Evolutionary conservation across 2,329 filamentous ascomycete species (phyloP).

Genomic region (Colletotrichum eremochloae): DNA sequence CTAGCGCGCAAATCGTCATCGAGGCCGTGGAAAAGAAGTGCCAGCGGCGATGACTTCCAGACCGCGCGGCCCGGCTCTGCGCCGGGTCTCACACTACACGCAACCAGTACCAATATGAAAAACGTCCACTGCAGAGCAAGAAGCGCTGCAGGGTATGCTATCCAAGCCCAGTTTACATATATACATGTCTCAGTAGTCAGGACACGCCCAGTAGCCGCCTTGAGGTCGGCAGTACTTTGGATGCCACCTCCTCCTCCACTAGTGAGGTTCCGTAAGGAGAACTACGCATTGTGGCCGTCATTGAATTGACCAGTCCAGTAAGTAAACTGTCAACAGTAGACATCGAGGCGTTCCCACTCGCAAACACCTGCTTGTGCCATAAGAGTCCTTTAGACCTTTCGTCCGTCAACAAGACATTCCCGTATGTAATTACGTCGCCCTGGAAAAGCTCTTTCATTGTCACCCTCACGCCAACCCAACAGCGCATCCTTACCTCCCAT

Average conservation of each 20-base stretch:
- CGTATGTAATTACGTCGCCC: too few species aligned
- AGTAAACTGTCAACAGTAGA: constrained; percentile 6
- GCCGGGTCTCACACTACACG: too few species aligned
- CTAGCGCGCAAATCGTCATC: too few species aligned
- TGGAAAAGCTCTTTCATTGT: too few species aligned
- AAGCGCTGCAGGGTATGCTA: constrained; percentile 9
- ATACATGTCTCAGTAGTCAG: constrained; percentile 11
- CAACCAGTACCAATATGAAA: constrained; percentile 1
- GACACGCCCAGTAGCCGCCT: background rate
- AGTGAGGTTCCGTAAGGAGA: background rate
- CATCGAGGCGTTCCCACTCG: background rate
- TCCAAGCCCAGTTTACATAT: constrained; percentile 7
- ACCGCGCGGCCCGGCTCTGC: too few species aligned
- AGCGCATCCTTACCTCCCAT: too few species aligned
- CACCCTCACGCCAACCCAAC: too few species aligned
- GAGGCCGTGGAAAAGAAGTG: too few species aligned
- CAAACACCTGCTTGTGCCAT: background rate
- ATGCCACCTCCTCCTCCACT: background rate
- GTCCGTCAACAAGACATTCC: too few species aligned
- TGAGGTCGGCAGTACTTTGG: background rate
- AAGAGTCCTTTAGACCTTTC: background rate
- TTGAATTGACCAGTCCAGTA: background rate
- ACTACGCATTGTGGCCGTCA: constrained; percentile 19
- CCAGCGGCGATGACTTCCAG: too few species aligned
- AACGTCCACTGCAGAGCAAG: constrained; percentile 18